Evolutionary conservation across 1,284 basidiomycete genomes (phyloP), one percentile per base, ranked within the genome.

Genomic region (Ceratobasidium sp.): DNA sequence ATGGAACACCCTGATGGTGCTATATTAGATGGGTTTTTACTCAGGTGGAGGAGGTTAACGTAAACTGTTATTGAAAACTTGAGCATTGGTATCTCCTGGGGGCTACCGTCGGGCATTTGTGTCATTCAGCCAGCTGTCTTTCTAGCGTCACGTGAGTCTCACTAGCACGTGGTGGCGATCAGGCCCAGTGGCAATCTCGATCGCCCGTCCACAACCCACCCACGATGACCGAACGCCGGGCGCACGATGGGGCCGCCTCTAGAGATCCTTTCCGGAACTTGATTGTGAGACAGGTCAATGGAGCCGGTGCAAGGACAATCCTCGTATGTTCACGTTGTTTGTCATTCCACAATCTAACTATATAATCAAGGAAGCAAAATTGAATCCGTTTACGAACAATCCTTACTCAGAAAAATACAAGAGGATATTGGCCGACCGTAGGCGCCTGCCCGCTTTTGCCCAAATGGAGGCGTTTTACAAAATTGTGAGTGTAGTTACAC

Each of bases 401-500:
- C 93, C 94, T 0, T 95, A 93, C 84, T 91, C 95, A 0, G 85
- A 89, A 2, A 90, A 93, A 79, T 99, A 98, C 89, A 92, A 90
- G 85, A 95, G 94, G 85, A 98, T 99, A 78, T 86, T 99, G 13
- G 91, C 93, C 81, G 87, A 90, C 56, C 90, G 98, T 77, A 96
- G 93, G 87, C 95, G 95, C 83, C 87, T 99, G 13, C 97, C 97
- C 0, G 97, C 99, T 0, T 98, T 90, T 83, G 87, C 92, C 9
- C 95, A 98, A 87, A 98, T 99, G 97, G 90, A 93, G 80, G 93
- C 97, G 79, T 98, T 98, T 85, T 91, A 93, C 83, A 90, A 93
- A 81, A 92, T 95, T 85, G 93, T 94, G 85, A 86, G 92, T 53
- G 56, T 18, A 1, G 12, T 49, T 49, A 7, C 3, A 40, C 68